Evolutionary conservation across 805 yeast genomes (phyloP).

Genomic region (Kregervanrija fluxuum): DNA sequence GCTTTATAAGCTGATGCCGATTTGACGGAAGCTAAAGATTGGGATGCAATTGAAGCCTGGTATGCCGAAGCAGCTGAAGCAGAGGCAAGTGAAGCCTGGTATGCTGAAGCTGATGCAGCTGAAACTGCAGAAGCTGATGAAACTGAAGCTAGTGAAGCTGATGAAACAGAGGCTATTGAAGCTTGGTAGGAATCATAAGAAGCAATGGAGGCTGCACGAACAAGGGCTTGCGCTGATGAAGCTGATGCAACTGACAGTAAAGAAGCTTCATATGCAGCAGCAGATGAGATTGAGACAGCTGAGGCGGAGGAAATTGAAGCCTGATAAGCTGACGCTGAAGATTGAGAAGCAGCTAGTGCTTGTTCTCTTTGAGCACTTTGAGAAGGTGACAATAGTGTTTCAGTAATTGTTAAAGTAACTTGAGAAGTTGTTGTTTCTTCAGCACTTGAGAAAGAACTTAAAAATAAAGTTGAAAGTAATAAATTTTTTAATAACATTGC

Average conservation of each 20-base stretch:
- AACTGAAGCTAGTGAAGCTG: conserved; percentile 10
- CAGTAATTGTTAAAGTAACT: conserved; percentile 39
- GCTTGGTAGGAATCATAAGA: conserved; percentile 16
- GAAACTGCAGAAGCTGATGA: conserved; percentile 15
- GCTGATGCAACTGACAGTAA: conserved; percentile 17
- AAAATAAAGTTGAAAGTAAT: conserved; percentile 16
- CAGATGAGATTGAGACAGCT: conserved; percentile 13
- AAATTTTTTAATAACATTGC: conserved; percentile 23
- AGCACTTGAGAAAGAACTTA: conserved; percentile 20
- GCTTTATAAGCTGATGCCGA: conserved; percentile 9
- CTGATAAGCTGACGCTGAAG: conserved; percentile 10
- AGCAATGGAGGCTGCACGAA: conserved; percentile 14
- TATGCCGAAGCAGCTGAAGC: conserved; percentile 10
- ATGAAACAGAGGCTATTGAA: conserved; percentile 11
- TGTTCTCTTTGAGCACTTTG: conserved; percentile 30
- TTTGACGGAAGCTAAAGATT: conserved; percentile 4
- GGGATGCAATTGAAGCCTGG: conserved; percentile 12
- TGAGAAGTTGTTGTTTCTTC: conserved; percentile 35
- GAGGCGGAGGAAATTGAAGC: conserved; percentile 17
- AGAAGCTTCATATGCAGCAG: conserved; percentile 11
- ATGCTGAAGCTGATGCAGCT: conserved; percentile 11
- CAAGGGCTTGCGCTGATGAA: conserved; percentile 10
- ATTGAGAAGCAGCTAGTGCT: conserved; percentile 17
- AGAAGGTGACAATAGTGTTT: conserved; percentile 39
- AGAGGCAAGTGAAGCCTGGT: conserved; percentile 13